Evolutionary conservation across 345 rosid genomes (phyloP).

Genomic region (Salix koriyanagi): DNA sequence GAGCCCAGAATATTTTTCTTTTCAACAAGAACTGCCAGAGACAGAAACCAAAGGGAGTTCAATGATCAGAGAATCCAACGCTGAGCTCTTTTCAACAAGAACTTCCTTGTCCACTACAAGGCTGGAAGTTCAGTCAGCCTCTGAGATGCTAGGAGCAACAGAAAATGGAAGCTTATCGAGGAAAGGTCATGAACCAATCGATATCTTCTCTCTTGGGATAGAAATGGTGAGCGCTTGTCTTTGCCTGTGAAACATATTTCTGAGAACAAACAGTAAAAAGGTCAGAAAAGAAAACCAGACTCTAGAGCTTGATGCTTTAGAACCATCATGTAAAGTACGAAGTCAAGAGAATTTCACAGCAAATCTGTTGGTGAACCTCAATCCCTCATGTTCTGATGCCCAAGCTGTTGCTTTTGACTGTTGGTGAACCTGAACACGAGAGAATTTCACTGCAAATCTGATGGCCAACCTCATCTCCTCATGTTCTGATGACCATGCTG

Average conservation of each 20-base stretch:
- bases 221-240: slow-evolving; percentile 15
- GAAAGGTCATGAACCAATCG: slow-evolving; percentile 4
- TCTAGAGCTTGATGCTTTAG: background rate
- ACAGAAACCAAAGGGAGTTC: slow-evolving; percentile 13
- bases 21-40: slow-evolving; percentile 15
- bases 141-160: slow-evolving; percentile 9
- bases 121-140: slow-evolving; percentile 1
- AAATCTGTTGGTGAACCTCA: background rate
- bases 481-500: too few species aligned
- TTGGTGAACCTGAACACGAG: background rate
- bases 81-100: background rate
- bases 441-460: background rate
- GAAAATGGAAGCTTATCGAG: slow-evolving; percentile 4
- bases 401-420: background rate
- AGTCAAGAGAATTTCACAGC: slow-evolving; percentile 8
- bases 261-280: slow-evolving; percentile 7
- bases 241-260: slow-evolving; percentile 10
- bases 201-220: background rate
- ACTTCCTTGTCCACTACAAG: slow-evolving; percentile 14
- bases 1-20: slow-evolving; percentile 12
- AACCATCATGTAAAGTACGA: background rate
- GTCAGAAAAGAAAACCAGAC: slow-evolving; percentile 28
- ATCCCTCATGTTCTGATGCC: background rate
- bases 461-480: background rate
- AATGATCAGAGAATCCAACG: slow-evolving; percentile 11